phyloP scores from a whole-genome alignment of 441 rosid species.

The Gossypium aridum region DNA sequence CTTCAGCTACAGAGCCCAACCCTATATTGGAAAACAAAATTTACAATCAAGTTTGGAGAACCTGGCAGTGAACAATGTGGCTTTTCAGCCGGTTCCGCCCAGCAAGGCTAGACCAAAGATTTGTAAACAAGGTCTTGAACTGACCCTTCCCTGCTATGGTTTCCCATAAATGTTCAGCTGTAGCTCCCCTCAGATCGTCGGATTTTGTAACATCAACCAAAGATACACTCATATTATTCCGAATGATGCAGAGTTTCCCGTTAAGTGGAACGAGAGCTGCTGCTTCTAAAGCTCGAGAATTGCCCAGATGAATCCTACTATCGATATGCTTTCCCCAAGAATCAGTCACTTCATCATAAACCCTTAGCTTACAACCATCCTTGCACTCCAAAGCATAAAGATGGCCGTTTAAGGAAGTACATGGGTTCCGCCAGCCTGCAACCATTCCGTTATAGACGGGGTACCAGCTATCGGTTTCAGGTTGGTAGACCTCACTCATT shows the following conservation, averaged over 20 bases:
- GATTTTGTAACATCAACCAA: slow-evolving; percentile 40
- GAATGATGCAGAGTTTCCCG: slow-evolving; percentile 42
- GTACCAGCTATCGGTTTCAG: slow-evolving; percentile 38
- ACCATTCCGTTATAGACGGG: slow-evolving; percentile 47
- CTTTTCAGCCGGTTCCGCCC: slow-evolving; percentile 45
- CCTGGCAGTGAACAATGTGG: slow-evolving; percentile 49
- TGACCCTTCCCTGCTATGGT: slow-evolving; percentile 42
- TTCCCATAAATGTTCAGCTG: slow-evolving; percentile 47
- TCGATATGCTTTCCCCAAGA: slow-evolving; percentile 49
- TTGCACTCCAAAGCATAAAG: slow-evolving; percentile 51
- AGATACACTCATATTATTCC: slow-evolving; percentile 49
- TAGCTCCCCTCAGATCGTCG: slow-evolving; percentile 28
- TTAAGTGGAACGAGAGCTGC: slow-evolving; percentile 46
- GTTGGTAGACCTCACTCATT: slow-evolving; percentile 48
- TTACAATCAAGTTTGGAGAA: slow-evolving; percentile 37
- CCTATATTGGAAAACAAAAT: neutral
- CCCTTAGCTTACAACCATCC: slow-evolving; percentile 49
- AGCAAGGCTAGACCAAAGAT: slow-evolving; percentile 42
- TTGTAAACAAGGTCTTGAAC: slow-evolving; percentile 40
- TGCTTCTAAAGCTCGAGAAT: slow-evolving; percentile 42
- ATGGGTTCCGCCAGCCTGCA: slow-evolving; percentile 50
- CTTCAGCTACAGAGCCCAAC: neutral
- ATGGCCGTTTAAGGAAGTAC: slow-evolving; percentile 33
- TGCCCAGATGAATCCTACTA: slow-evolving; percentile 46
- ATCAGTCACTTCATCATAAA: slow-evolving; percentile 37